These are phyloP conservation scores for Bolboschoenus planiculmis DNA, from an alignment of 176 grass and related monocot species.

Conservation along the genomic window DNA sequence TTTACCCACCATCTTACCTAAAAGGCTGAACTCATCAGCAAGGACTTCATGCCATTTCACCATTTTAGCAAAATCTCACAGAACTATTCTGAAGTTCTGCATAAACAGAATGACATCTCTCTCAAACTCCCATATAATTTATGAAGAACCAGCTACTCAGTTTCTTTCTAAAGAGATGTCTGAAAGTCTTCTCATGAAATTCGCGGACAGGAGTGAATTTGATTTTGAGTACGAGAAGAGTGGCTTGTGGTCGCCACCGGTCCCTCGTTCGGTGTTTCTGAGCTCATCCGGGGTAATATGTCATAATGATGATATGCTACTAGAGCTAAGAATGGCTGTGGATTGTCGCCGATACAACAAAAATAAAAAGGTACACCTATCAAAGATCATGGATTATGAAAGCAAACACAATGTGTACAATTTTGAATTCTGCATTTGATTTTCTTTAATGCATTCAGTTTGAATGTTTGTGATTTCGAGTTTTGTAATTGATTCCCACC, in stretches of 20 bases:
- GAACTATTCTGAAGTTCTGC: background rate
- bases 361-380: conserved; percentile 16
- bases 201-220: conserved; percentile 61
- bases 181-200: conserved; percentile 59
- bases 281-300: conserved; percentile 16
- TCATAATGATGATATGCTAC: conserved; percentile 13
- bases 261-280: conserved; percentile 36
- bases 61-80: background rate
- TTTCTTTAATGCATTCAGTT: background rate
- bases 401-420: background rate
- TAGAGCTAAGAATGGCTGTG: conserved; percentile 9
- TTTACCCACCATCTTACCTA: conserved; percentile 6
- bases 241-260: conserved; percentile 78
- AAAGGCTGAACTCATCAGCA: background rate
- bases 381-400: background rate
- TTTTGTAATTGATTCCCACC: background rate
- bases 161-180: conserved; percentile 60
- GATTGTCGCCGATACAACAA: background rate
- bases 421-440: background rate
- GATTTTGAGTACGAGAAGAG: conserved; percentile 77
- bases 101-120: conserved; percentile 6
- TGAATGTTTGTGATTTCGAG: background rate
- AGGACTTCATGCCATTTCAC: background rate
- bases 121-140: conserved; percentile 5
- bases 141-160: conserved; percentile 12